Percentiles rank a stretch among this genome's conserved stretches.
Evolutionary conservation across 2,329 filamentous ascomycete species (phyloP).

Genomic region (Alternaria gaisen): DNA sequence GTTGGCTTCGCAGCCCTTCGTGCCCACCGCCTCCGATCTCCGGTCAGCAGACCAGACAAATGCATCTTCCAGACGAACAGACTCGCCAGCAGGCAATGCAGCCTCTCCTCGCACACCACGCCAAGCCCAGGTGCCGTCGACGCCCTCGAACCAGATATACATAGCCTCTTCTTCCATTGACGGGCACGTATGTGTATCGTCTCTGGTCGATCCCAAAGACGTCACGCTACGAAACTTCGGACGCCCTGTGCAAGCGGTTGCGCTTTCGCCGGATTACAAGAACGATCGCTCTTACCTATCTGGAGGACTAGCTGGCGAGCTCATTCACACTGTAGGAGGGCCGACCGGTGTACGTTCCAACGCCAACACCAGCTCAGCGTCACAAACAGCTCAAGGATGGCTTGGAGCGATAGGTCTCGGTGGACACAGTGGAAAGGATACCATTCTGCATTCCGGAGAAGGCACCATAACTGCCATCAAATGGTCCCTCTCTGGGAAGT

Average conservation of each 20-base stretch:
- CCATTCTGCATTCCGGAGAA: slow-evolving; percentile 88
- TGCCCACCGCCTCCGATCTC: slow-evolving; percentile 29
- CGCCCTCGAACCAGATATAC: slow-evolving; percentile 88
- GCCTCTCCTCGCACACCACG: slow-evolving; percentile 63
- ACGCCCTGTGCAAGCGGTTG: slow-evolving; percentile 88
- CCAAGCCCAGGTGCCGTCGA: slow-evolving; percentile 71
- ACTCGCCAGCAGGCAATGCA: slow-evolving; percentile 41
- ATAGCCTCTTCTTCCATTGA: slow-evolving; percentile 95
- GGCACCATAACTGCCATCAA: slow-evolving; percentile 90
- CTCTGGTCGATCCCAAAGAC: slow-evolving; percentile 85
- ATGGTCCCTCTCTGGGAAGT: slow-evolving; percentile 93
- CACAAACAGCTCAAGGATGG: slow-evolving; percentile 88
- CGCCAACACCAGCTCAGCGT: slow-evolving; percentile 86
- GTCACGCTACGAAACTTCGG: slow-evolving; percentile 93
- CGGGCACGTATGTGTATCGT: slow-evolving; percentile 92
- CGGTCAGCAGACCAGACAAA: slow-evolving; percentile 42
- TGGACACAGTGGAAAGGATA: slow-evolving; percentile 81
- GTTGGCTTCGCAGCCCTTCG: slow-evolving; percentile 64
- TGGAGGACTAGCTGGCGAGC: slow-evolving; percentile 84
- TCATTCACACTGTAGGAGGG: slow-evolving; percentile 86
- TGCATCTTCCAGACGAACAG: slow-evolving; percentile 52
- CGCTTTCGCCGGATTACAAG: slow-evolving; percentile 94
- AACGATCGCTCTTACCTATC: slow-evolving; percentile 89
- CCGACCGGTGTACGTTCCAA: slow-evolving; percentile 79
- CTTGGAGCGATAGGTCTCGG: slow-evolving; percentile 86